A percentile compares a stretch with the other conserved stretches of the same genome.
These are phyloP conservation scores for Hemileccinum impolitum DNA, from an alignment of 768 basidiomycete species.

Conservation along the genomic window DNA sequence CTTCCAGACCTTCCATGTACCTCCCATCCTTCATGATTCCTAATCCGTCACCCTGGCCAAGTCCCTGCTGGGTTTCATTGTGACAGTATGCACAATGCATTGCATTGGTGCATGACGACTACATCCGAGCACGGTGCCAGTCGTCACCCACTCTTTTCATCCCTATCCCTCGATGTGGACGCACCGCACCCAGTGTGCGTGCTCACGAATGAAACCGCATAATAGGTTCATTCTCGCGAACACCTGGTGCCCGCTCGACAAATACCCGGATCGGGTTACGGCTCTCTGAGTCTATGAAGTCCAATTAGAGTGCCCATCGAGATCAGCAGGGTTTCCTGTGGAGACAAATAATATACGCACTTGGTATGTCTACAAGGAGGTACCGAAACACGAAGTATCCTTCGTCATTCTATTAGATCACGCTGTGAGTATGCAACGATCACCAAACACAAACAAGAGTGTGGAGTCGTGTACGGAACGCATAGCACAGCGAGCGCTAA, in stretches of 20 bases:
- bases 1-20: conserved; percentile 10
- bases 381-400: conserved; percentile 79
- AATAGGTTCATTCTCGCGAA: conserved; percentile 68
- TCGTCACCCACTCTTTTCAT: conserved; percentile 9
- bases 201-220: conserved; percentile 55
- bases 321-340: not conserved
- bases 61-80: conserved; percentile 25
- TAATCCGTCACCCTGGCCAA: conserved; percentile 7
- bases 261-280: conserved; percentile 64
- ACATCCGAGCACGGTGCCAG: conserved; percentile 12
- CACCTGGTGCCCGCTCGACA: conserved; percentile 62
- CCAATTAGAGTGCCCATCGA: conserved; percentile 9
- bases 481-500: conserved; percentile 1
- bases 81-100: conserved; percentile 24
- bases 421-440: conserved; percentile 7
- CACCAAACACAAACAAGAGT: conserved; percentile 3
- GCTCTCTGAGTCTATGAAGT: conserved; percentile 53
- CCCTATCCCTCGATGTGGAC: conserved; percentile 9
- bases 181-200: conserved; percentile 8
- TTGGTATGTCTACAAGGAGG: conserved; percentile 74
- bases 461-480: not conserved
- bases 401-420: conserved; percentile 54
- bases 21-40: conserved; percentile 11
- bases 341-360: conserved; percentile 43
- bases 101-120: conserved; percentile 19